Base-by-base conservation (phyloP, 2,329 filamentous ascomycete genomes). In the Fusarium mundagurra region DNA sequence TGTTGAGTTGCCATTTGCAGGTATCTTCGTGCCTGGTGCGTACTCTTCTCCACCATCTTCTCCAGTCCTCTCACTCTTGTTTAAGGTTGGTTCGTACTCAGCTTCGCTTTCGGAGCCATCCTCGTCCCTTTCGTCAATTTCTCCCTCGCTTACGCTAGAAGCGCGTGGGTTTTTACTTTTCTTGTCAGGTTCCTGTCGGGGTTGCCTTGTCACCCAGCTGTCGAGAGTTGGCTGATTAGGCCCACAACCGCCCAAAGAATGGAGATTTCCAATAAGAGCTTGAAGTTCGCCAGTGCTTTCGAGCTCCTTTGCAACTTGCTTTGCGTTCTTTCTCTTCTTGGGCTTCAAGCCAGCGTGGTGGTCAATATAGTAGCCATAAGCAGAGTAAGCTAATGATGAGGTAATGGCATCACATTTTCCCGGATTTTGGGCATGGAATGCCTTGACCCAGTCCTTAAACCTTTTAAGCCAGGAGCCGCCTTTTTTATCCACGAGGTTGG, bases 401-500 rank as follows among this genome's bases (percentile, higher is more conserved):
- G 77, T 80, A 24, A 83, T 77, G 39, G 67, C 61, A 31, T 67
- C 41, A 34, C 72, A 48, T 24, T 72, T 68, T 10, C 74, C 66
- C 18, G 58, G 44, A 60, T 84, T 84, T 61, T 68, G 66, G 7
- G 64, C 51, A 57, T 72, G 77, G 43, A 84, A 82, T 10, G 77
- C 75, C 20, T 77, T 76, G 34, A 77, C 72, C 83, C 83, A 84
- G 58, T 81, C 80, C 55, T 80, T 77, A 62, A 84, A 80, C 55
- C 82, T 75, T n/a, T 72, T 71, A n/a, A 72, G 67, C 83, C 82
- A 84, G 8, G 81, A 80, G 16, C 80, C 80, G 20, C 79, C 74
- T 31, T 76, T 76, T 50, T 76, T 78, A 14, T 76, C 60, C 9
- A 77, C 43, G 43, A 82, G 74, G 13, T 66, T 71, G 11, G 82